phyloP scores from a whole-genome alignment of 164 flowering plant genomes.

The Sextonia rubra region DNA sequence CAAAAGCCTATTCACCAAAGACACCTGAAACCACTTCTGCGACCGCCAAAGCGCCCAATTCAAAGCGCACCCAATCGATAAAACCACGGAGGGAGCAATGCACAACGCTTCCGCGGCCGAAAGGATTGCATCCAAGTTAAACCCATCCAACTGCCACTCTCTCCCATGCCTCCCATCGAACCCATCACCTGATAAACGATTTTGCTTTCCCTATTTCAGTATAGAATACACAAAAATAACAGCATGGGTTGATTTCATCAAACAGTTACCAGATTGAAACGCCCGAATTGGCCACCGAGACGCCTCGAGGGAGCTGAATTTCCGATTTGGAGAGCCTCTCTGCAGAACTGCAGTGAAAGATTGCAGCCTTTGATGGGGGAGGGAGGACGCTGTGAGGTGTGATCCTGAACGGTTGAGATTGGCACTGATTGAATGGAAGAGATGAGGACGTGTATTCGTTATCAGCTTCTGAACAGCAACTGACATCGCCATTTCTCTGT shows the following conservation, averaged over 20 bases:
- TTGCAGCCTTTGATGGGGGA: not conserved
- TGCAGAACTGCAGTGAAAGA: not conserved
- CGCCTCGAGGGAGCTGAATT: not conserved
- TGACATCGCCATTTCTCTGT: conserved; percentile 13
- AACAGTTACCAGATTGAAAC: conserved; percentile 18
- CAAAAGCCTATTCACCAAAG: conserved; percentile 34
- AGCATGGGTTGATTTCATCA: too few relatives aligned
- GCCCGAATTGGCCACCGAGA: conserved; percentile 10
- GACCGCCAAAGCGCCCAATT: conserved; percentile 26
- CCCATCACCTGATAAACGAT: conserved; percentile 4
- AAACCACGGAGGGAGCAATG: conserved; percentile 41
- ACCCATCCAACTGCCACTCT: not conserved
- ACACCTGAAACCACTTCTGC: conserved; percentile 25
- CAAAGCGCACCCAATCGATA: conserved; percentile 42
- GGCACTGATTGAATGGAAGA: not conserved
- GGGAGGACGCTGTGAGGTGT: not conserved
- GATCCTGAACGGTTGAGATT: not conserved
- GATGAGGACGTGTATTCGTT: conserved; percentile 7
- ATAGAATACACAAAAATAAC: not conserved
- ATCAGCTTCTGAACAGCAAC: conserved; percentile 18
- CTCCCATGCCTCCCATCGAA: not conserved
- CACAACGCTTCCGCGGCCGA: conserved; percentile 47
- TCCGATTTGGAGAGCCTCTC: not conserved
- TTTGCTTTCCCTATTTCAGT: not conserved
- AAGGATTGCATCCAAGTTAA: conserved; percentile 43